Evolutionary conservation across 768 basidiomycete species (phyloP), one percentile per base, ranked within the genome.

Genomic region (Austroboletus eburneus): DNA sequence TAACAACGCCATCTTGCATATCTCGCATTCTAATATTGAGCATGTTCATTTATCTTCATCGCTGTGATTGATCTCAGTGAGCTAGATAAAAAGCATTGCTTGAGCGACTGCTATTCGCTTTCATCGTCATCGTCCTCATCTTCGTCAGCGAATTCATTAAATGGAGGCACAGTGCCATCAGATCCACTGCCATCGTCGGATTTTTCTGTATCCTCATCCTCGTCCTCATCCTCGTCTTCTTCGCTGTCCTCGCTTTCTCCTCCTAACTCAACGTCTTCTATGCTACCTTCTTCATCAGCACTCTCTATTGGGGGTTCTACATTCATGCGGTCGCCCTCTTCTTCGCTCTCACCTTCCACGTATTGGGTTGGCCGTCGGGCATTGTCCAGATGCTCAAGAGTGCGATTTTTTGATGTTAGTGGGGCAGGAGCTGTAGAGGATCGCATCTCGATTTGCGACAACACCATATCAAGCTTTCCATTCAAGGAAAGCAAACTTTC

Each of bases 391-490:
- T 64, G 67, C 17, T 61, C 46, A 16, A 64, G 50, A 51, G 71
- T 72, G 24, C 65, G 66, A 45, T 68, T 69, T 39, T 67, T 73
- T 14, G 73, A 67, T 14, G 72, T 65, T 38, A 82, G 62, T 5
- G 78, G 72, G 3, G 80, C 74, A 18, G 84, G 86, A 10, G 79
- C 79, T 13, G 75, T 71, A n/a, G 87, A 81, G 23, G 87, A 80
- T 18, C 94, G 81, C 70, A 93, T 77, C 63, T 94, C 89, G 45
- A 97, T 87, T 62, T 98, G 96, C 1, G 91, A 87, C 40, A 97
- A 75, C 20, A 96, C 90, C 73, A 93, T 88, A 61, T 97, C 95
- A 23, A 98, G 74, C 46, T 91, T 81, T 22, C 96, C 96, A 49
- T 83, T 88, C 34, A 99, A 74, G 2, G 87, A 81, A 9, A 94